Evolutionary conservation across 805 yeast genomes (phyloP).

Genomic region (Geotrichum ghanense): DNA sequence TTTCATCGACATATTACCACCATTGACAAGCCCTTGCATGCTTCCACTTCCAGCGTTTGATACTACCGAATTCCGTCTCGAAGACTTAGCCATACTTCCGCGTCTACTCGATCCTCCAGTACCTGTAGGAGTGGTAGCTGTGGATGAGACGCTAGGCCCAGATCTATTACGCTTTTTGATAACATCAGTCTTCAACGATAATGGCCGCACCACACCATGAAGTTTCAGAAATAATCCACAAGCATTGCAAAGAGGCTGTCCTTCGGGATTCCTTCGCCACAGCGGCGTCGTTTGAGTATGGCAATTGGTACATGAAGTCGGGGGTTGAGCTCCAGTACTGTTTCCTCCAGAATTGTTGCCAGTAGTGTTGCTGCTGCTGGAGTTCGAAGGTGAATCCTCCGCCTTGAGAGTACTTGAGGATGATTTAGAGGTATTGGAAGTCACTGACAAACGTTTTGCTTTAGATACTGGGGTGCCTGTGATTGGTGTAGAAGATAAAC

Average conservation of each 20-base stretch:
- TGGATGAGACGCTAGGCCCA: slow-evolving; percentile 26
- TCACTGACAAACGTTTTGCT: not conserved
- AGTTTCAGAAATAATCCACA: slow-evolving; percentile 87
- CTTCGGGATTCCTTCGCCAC: slow-evolving; percentile 90
- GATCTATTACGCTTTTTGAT: slow-evolving; percentile 78
- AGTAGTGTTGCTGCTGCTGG: too few relatives aligned
- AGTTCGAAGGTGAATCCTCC: too few relatives aligned
- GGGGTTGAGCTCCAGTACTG: too few relatives aligned
- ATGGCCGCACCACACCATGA: slow-evolving; percentile 92
- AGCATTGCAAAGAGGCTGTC: slow-evolving; percentile 89
- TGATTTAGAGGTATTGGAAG: not conserved
- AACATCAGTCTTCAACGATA: slow-evolving; percentile 83
- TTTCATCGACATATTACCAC: not conserved
- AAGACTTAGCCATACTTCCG: not conserved
- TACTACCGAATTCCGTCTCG: not conserved
- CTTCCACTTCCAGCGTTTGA: not conserved
- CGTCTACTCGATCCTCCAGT: not conserved
- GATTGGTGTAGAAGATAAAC: not conserved
- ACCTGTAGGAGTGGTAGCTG: slow-evolving; percentile 1
- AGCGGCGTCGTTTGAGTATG: slow-evolving; percentile 86
- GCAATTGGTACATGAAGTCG: slow-evolving; percentile 66
- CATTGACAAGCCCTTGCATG: not conserved
- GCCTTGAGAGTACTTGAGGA: not conserved
- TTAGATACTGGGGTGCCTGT: not conserved
- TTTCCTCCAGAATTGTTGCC: too few relatives aligned